These are phyloP conservation scores for Claviceps digitariae DNA, from an alignment of 2,329 filamentous ascomycete species.

Conservation along the genomic window DNA sequence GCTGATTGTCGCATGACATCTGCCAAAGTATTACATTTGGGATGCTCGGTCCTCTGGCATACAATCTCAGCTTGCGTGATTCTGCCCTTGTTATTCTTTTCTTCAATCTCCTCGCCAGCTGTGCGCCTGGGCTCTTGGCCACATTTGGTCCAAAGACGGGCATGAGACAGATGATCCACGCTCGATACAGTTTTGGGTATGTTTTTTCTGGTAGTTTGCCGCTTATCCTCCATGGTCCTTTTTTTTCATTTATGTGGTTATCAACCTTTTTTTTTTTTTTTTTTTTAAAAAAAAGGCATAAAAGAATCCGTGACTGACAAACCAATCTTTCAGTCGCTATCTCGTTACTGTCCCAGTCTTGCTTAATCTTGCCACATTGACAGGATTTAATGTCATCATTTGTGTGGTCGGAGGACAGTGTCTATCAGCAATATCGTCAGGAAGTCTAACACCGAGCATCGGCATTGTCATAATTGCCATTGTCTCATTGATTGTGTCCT, in stretches of 20 bases:
- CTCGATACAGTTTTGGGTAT: conserved; percentile 48
- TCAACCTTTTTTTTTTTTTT: background rate
- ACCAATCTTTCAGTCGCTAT: conserved; percentile 29
- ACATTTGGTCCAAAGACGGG: conserved; percentile 48
- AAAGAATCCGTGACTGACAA: background rate
- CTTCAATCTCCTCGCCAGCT: conserved; percentile 42
- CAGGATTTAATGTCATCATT: conserved; percentile 50
- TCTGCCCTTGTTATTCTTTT: conserved; percentile 47
- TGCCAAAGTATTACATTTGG: conserved; percentile 43
- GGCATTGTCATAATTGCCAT: conserved; percentile 49
- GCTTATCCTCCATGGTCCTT: background rate
- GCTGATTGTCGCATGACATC: background rate
- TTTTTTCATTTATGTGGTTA: too few species aligned
- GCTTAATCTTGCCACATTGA: conserved; percentile 48
- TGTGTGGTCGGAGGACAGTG: conserved; percentile 48
- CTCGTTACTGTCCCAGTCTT: conserved; percentile 45
- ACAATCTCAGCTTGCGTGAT: conserved; percentile 41
- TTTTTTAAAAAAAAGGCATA: too few species aligned
- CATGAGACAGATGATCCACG: conserved; percentile 53
- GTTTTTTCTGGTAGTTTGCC: conserved; percentile 4
- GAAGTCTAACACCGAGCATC: conserved; percentile 34
- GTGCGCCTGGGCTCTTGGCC: conserved; percentile 41
- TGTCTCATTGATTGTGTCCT: conserved; percentile 44
- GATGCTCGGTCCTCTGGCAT: conserved; percentile 43
- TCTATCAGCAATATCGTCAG: conserved; percentile 37